phyloP scores from a whole-genome alignment of 805 yeast genomes.

The Sugiyamaella marilandica region DNA sequence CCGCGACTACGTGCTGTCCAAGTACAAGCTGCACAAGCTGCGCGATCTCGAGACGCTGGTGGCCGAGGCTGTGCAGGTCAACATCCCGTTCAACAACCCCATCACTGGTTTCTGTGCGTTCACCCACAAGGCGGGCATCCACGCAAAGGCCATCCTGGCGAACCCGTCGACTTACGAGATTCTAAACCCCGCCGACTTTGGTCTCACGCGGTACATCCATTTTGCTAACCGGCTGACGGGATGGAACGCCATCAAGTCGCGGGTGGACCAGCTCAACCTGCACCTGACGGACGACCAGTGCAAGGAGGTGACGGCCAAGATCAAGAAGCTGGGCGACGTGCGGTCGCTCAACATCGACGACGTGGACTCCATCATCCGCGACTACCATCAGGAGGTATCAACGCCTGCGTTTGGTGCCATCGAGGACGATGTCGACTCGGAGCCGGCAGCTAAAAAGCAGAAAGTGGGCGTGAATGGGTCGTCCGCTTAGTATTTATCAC shows the following conservation, averaged over 20 bases:
- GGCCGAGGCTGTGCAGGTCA: constrained; percentile 95
- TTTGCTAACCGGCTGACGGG: constrained; percentile 98
- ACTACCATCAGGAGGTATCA: constrained; percentile 67
- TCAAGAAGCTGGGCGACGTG: constrained; percentile 91
- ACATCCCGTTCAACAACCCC: constrained; percentile 97
- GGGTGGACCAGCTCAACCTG: constrained; percentile 95
- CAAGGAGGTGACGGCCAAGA: constrained; percentile 91
- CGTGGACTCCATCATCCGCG: constrained; percentile 94
- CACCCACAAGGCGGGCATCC: constrained; percentile 99
- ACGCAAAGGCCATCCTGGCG: constrained; percentile 97
- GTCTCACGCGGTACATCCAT: constrained; percentile 92
- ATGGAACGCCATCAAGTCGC: constrained; percentile 97
- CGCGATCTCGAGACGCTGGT: constrained; percentile 94
- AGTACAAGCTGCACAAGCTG: constrained; percentile 91
- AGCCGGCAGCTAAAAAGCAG: constrained; percentile 30
- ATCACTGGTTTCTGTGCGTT: constrained; percentile 99
- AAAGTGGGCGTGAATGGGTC: constrained; percentile 21
- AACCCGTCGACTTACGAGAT: constrained; percentile 99
- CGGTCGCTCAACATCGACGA: constrained; percentile 93
- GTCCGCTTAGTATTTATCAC: background rate
- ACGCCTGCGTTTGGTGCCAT: constrained; percentile 23
- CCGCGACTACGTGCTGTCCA: constrained; percentile 89
- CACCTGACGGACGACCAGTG: constrained; percentile 85
- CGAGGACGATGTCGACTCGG: constrained; percentile 18
- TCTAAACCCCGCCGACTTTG: constrained; percentile 90